phyloP scores from a whole-genome alignment of 257 asterid genomes.

The Asclepias syriaca region DNA sequence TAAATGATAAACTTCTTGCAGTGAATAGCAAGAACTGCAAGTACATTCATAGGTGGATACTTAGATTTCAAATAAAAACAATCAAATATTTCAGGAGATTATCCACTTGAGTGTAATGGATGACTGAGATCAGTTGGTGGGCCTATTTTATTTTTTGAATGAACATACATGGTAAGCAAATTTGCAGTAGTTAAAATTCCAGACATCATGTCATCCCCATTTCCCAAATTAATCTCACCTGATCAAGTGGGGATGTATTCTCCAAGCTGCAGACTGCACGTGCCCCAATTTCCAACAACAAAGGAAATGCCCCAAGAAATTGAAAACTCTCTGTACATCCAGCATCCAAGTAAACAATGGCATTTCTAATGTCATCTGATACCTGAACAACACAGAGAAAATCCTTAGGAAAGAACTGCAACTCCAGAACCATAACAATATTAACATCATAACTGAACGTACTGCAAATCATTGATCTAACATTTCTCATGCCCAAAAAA shows the following conservation, averaged over 20 bases:
- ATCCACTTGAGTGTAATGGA: background rate
- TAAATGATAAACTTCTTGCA: background rate
- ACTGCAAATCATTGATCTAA: background rate
- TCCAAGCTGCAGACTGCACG: conserved; percentile 86
- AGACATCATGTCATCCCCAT: background rate
- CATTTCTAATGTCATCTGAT: conserved; percentile 73
- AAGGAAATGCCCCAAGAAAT: conserved; percentile 72
- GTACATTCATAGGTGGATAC: background rate
- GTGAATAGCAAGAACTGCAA: background rate
- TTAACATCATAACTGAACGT: background rate
- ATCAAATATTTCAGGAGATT: background rate
- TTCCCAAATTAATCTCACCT: conserved; percentile 37
- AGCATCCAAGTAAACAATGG: conserved; percentile 82
- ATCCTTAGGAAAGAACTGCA: background rate
- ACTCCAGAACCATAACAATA: background rate
- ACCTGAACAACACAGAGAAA: conserved; percentile 36
- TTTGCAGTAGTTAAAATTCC: background rate
- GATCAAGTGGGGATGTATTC: conserved; percentile 62
- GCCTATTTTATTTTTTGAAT: background rate
- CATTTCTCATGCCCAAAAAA: too few relatives aligned
- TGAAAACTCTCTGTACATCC: conserved; percentile 92
- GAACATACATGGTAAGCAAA: background rate
- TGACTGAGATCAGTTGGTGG: background rate
- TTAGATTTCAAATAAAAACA: background rate
- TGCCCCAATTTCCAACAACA: conserved; percentile 89